These are phyloP conservation scores for Fistulifera pelliculosa DNA, from an alignment of 108 stramenopile genomes.

Conservation along the genomic window DNA sequence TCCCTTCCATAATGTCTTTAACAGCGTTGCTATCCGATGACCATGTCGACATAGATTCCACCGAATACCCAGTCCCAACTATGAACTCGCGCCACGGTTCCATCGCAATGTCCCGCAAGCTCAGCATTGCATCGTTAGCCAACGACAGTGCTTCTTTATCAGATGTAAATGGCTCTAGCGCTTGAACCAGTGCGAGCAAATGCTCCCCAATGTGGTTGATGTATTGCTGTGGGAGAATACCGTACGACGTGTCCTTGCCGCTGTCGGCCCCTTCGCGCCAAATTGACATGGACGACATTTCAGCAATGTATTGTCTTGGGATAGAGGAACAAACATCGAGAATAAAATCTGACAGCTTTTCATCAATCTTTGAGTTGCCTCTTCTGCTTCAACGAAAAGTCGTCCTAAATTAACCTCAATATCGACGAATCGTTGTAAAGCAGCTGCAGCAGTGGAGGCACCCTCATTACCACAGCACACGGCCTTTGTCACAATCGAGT, in stretches of 20 bases:
- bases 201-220: constrained; percentile 83
- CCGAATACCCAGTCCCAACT: constrained; percentile 35
- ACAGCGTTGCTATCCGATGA: constrained; percentile 3
- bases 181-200: constrained; percentile 77
- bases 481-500: constrained; percentile 53
- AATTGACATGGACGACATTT: constrained; percentile 50
- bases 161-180: constrained; percentile 79
- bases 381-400: constrained; percentile 45
- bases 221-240: constrained; percentile 73
- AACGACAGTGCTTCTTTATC: constrained; percentile 52
- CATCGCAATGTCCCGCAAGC: constrained; percentile 53
- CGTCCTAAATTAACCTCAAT: constrained; percentile 1
- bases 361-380: constrained; percentile 42
- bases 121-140: constrained; percentile 73
- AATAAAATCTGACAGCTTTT: constrained; percentile 60
- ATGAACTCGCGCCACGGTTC: constrained; percentile 75
- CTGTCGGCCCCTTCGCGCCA: constrained; percentile 44
- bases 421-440: constrained; percentile 31
- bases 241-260: constrained; percentile 51
- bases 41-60: background rate
- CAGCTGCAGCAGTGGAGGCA: constrained; percentile 6
- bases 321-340: constrained; percentile 78
- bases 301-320: constrained; percentile 48
- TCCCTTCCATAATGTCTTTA: constrained; percentile 5
- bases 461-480: constrained; percentile 34